Conservation (phyloP, 768 basidiomycete genomes). For the Leccinellum rugosiceps region DNA sequence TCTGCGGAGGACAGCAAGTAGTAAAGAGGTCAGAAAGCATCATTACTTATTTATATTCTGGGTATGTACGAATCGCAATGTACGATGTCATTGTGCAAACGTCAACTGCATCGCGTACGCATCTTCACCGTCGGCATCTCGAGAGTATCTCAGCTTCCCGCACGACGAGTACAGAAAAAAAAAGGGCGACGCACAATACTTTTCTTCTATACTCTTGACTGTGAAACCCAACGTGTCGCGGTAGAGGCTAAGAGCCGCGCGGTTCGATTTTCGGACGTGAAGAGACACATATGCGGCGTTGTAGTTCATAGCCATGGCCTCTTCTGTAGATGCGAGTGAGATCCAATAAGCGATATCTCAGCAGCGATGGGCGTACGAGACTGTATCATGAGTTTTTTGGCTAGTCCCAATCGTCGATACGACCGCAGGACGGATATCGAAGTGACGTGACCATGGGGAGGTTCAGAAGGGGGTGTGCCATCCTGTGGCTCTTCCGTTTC, state of each 20-base stretch:
- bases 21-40: not conserved
- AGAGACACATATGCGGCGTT: conserved; percentile 80
- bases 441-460: conserved; percentile 87
- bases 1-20: conserved; percentile 2
- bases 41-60: conserved; percentile 8
- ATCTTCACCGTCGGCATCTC: conserved; percentile 94
- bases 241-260: conserved; percentile 86
- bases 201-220: conserved; percentile 80
- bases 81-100: conserved; percentile 36
- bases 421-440: conserved; percentile 93
- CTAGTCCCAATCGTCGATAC: conserved; percentile 87
- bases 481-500: conserved; percentile 43
- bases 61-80: not conserved
- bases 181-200: conserved; percentile 71
- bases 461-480: conserved; percentile 45
- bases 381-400: conserved; percentile 91
- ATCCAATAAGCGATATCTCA: not conserved
- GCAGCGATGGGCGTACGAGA: conserved; percentile 60
- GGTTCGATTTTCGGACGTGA: conserved; percentile 94
- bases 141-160: conserved; percentile 7
- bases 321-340: conserved; percentile 48
- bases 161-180: not conserved
- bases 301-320: conserved; percentile 89
- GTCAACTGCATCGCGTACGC: conserved; percentile 87
- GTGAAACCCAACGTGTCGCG: conserved; percentile 88